Percentiles rank a stretch among this genome's conserved stretches.
These are phyloP conservation scores for Alopecurus myosuroides DNA, from an alignment of 176 grass and related monocot species.

Conservation along the genomic window DNA sequence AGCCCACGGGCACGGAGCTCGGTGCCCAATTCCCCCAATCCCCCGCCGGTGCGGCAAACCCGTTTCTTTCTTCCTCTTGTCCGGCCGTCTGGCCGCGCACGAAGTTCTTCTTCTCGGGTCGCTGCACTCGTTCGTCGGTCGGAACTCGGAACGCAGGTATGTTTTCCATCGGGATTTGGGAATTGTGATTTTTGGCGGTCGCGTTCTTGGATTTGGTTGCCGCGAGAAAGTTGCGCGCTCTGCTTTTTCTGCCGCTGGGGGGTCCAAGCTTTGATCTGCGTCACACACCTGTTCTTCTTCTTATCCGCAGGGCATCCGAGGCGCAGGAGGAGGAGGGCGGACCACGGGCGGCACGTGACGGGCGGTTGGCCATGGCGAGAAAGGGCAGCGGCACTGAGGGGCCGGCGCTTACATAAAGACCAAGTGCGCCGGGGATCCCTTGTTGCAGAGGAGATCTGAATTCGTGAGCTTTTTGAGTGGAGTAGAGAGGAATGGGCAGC, in stretches of 20 bases:
- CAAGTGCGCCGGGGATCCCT: not conserved
- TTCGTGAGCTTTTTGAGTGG: conserved; percentile 2
- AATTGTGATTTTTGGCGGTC: not conserved
- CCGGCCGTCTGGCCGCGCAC: not conserved
- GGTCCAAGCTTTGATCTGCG: conserved; percentile 36
- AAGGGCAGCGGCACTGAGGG: conserved; percentile 29
- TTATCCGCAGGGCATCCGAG: conserved; percentile 51
- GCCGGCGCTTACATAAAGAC: conserved; percentile 24
- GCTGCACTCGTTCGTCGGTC: not conserved
- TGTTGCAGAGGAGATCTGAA: conserved; percentile 24
- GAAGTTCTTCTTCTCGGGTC: not conserved
- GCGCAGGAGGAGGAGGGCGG: not conserved
- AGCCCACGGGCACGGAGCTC: conserved; percentile 36
- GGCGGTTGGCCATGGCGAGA: conserved; percentile 56
- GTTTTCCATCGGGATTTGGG: conserved; percentile 2
- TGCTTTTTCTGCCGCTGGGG: not conserved
- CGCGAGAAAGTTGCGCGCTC: conserved; percentile 17
- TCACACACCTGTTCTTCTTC: conserved; percentile 43
- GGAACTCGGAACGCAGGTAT: not conserved
- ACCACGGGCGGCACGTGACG: conserved; percentile 70
- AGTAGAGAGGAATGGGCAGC: conserved; percentile 21
- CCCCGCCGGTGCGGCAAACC: conserved; percentile 12
- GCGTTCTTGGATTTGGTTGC: conserved; percentile 21
- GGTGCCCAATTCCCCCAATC: not conserved
- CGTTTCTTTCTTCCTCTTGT: not conserved